Conservation (phyloP, 768 basidiomycete species). For the Pleurotus sapidus region DNA sequence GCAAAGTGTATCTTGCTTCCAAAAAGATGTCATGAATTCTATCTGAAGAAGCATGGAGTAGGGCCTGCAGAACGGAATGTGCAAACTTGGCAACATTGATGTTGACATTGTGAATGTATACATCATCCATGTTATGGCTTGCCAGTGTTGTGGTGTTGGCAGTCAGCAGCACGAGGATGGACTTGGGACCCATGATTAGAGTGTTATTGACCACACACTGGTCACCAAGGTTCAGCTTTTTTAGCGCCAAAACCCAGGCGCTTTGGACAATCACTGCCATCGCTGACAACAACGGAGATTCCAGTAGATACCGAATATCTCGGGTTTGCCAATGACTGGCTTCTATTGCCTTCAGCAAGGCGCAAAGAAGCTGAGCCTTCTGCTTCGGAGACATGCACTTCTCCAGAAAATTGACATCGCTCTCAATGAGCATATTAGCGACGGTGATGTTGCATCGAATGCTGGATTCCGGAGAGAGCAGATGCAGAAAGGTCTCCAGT, state of each 20-base stretch:
- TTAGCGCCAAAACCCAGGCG: background rate
- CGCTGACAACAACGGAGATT: background rate
- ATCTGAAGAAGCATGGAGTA: background rate
- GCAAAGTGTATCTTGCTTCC: background rate
- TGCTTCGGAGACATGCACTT: background rate
- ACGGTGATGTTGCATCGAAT: background rate
- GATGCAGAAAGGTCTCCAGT: background rate
- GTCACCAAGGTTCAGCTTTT: background rate
- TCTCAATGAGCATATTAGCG: background rate
- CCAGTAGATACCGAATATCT: background rate
- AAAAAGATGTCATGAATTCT: background rate
- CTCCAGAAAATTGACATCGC: background rate
- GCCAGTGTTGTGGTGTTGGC: background rate
- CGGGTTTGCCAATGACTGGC: background rate
- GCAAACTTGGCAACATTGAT: background rate
- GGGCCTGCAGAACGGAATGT: background rate
- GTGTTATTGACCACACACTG: background rate
- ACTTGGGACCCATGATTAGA: background rate
- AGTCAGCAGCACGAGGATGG: background rate
- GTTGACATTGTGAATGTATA: background rate
- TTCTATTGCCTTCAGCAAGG: background rate
- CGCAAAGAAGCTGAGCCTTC: conserved; percentile 1
- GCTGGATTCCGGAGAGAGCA: background rate
- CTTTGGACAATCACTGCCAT: background rate
- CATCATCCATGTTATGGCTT: background rate